Evolutionary conservation across 768 basidiomycete species (phyloP), one percentile per base, ranked within the genome.

Genomic region (Mycena epipterygia): DNA sequence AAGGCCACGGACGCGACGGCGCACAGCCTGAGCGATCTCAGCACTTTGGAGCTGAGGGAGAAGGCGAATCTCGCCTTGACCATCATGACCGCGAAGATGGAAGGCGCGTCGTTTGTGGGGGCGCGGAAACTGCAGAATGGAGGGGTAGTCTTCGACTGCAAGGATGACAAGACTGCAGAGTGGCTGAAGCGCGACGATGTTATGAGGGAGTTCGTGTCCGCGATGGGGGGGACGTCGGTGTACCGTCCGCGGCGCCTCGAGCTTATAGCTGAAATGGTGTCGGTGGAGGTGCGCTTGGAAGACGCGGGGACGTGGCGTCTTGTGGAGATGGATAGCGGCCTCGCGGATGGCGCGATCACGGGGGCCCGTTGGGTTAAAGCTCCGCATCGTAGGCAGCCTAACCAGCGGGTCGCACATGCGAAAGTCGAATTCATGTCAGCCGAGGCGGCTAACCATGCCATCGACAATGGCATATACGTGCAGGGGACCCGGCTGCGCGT

Each of bases 381-480:
- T 0, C 0, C 14, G 0, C 9, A 44, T 0, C 39, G 63, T 0
- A 19, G 63, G 9, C 12, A 1, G 0, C 19, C 21, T 4, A 16
- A 11, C 2, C 63, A 64, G 52, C 6, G 16, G 16, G 63, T 64
- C 0, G 63, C 63, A 4, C 63, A 64, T 27, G 4, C 42, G 19
- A 21, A 17, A 13, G 0, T 76, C 0, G 67, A 69, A 3, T 44
- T 75, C n/a, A 37, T 37, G 3, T 58, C 66, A 2, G 41, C 58
- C 0, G 58, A 74, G 9, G 61, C 48, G 9, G 75, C 72, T 2
- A 78, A 76, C 67, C 64, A 61, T 8, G 33, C 42, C 5, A 69
- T 74, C 5, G 59, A 52, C 14, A 42, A 53, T 12, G 71, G 77
- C 1, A 19, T 74, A 1, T 33, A 35, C 6, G 61, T 75, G 6